Percentiles rank a stretch among this genome's conserved stretches.
Conservation (phyloP, 176 grass and related monocot species). For the Rhynchospora tenuis region DNA sequence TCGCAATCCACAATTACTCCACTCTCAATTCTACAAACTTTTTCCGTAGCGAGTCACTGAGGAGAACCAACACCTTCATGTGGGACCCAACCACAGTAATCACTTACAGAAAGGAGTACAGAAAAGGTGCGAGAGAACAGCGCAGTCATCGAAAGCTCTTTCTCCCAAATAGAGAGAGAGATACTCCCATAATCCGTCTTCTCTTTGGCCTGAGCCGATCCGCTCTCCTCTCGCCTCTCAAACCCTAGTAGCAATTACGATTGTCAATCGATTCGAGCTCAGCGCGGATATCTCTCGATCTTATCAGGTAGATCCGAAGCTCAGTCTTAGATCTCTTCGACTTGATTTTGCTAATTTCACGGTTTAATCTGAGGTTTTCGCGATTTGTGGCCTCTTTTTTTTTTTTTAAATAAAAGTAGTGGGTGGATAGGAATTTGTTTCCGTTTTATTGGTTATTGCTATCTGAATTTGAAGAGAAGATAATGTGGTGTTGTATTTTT, state of each 20-base stretch:
- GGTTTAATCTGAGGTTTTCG: not conserved
- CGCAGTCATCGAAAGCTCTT: not conserved
- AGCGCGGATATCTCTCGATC: not conserved
- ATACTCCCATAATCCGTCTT: not conserved
- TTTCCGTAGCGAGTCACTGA: not conserved
- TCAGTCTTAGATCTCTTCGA: conserved; percentile 9
- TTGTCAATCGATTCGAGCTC: not conserved
- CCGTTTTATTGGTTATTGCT: not conserved
- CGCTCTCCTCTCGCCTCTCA: not conserved
- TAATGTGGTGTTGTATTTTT: not conserved
- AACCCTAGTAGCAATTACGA: not conserved
- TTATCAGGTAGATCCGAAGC: not conserved
- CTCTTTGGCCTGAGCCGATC: not conserved
- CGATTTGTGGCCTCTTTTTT: not conserved
- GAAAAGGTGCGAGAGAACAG: not conserved
- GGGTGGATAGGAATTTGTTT: not conserved
- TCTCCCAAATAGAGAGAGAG: conserved; percentile 4
- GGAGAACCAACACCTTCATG: not conserved
- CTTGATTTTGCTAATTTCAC: conserved; percentile 3
- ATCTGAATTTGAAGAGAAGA: not conserved
- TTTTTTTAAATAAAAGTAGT: not conserved
- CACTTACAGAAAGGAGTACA: not conserved
- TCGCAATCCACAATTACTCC: not conserved
- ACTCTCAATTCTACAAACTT: too few relatives aligned
- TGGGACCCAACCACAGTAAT: too few relatives aligned